These are phyloP conservation scores for Flaveria linearis DNA, from an alignment of 129 eudicot genomes.

Conservation along the genomic window DNA sequence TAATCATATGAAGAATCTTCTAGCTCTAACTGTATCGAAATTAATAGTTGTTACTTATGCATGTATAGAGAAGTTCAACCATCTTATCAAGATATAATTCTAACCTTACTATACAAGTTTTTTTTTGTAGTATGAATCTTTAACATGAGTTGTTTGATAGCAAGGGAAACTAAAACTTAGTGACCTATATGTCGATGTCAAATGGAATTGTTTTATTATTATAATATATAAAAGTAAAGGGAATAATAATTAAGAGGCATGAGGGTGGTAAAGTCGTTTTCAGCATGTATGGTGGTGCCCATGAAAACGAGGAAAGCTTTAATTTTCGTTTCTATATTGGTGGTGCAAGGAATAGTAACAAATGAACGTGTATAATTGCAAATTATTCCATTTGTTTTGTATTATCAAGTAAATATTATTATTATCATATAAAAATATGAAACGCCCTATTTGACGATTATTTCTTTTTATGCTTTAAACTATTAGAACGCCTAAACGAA, in stretches of 20 bases:
- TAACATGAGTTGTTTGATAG: background rate
- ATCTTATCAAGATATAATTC: no score
- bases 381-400: constrained; percentile 14
- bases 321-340: constrained; percentile 27
- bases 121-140: no score
- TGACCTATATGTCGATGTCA: background rate
- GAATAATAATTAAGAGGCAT: constrained; percentile 22
- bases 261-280: constrained; percentile 36
- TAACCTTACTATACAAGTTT: background rate
- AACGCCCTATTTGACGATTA: background rate
- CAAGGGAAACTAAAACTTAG: background rate
- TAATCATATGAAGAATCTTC: no score
- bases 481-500: no score
- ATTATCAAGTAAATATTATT: background rate
- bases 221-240: background rate
- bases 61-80: background rate
- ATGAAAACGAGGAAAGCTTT: constrained; percentile 44
- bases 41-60: no score
- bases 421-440: background rate
- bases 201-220: background rate
- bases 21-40: no score
- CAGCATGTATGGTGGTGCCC: constrained; percentile 37
- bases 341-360: constrained; percentile 25
- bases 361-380: constrained; percentile 11
- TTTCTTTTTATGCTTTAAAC: background rate